phyloP scores from a whole-genome alignment of 805 yeast genomes.

The Saccharomycopsis microspora region DNA sequence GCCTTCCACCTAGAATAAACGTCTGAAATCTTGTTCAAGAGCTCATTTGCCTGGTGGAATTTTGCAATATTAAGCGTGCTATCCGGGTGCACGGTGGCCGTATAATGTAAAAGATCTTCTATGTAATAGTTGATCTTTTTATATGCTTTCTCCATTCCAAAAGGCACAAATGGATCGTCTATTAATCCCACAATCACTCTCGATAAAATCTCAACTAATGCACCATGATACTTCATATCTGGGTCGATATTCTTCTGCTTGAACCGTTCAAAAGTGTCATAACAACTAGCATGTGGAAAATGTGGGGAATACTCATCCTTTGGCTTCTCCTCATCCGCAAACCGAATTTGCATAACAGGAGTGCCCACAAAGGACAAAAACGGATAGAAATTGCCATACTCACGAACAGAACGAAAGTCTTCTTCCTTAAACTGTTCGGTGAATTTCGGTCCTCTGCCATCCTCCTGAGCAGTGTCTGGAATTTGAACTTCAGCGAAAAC shows the following conservation, averaged over 20 bases:
- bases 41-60: conserved; percentile 22
- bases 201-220: conserved; percentile 45
- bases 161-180: conserved; percentile 72
- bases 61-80: conserved; percentile 21
- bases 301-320: conserved; percentile 13
- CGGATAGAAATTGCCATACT: conserved; percentile 57
- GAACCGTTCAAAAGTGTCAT: conserved; percentile 53
- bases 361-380: conserved; percentile 53
- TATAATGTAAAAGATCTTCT: conserved; percentile 34
- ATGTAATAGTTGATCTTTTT: conserved; percentile 31
- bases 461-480: conserved; percentile 16
- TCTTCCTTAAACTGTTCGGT: not conserved
- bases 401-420: conserved; percentile 23
- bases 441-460: not conserved
- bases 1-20: conserved; percentile 43
- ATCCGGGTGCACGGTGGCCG: not conserved
- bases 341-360: conserved; percentile 56
- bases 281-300: conserved; percentile 46
- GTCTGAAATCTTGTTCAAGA: conserved; percentile 33
- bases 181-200: conserved; percentile 44
- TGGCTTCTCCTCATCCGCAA: conserved; percentile 23
- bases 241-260: conserved; percentile 38
- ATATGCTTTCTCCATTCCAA: conserved; percentile 38
- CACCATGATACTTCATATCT: conserved; percentile 40
- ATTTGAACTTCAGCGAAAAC: conserved; percentile 13